Base-by-base conservation (phyloP, 495 filamentous ascomycete genomes). In the Filosporella fistucella region DNA sequence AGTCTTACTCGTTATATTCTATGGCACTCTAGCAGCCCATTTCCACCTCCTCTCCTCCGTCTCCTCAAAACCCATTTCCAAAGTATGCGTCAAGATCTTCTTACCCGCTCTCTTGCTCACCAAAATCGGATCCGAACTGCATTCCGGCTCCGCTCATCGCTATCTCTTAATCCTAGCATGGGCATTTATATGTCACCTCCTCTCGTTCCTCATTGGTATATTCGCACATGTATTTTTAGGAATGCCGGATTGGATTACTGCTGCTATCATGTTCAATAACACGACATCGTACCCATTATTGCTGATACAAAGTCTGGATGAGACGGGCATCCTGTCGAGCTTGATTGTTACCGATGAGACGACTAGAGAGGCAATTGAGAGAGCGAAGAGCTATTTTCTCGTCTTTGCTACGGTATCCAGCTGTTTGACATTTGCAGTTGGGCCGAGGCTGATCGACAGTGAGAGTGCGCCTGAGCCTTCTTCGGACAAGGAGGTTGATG, bases 211-310 rank as follows among this genome's bases (percentile, higher is more conserved):
- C 0, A 53, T 86, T 17, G 81, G 76, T 1, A 62, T 65, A 26
- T 37, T 66, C 2, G 50, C 65, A 0, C 72, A 66, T 69, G 17
- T 67, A 1, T 22, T 52, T 1, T 26, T 59, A 2, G 49, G 45
- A 4, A 55, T 89, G 26, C 86, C 84, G 2, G 63, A 66, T 40
- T 90, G 83, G 84, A 73, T 77, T 12, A 79, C 78, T 0, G 78
- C 81, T 0, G 80, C 82, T 1, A 71, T 86, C 38, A 70, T 81
- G 32, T 88, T 89, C 67, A 91, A 88, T 67, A 91, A 89, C 56
- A 87, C 86, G 0, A 86, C 82, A 1, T 78, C 73, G 22, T 76
- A 88, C 25, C 86, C 85, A 0, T 66, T 91, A 13, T 67, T 88
- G 3, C 71, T 89, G 2, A 69, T 88, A 26, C 70, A 84, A 45